Evolutionary conservation across 305 asterid genomes (phyloP).

Genomic region (Fraxinus sp.): DNA sequence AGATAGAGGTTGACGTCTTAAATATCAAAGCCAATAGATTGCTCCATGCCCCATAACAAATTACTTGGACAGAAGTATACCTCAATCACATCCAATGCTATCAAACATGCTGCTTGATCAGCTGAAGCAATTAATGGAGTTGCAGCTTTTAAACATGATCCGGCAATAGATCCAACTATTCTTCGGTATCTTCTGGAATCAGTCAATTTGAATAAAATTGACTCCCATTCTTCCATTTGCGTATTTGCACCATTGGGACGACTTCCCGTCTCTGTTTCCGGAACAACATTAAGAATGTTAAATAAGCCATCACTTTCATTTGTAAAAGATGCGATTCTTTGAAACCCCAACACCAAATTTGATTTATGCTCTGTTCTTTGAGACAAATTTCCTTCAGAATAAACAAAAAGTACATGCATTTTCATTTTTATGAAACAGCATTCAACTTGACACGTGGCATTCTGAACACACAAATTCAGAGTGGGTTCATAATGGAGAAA

Average conservation of each 20-base stretch:
- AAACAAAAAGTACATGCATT: background rate
- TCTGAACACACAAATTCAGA: background rate
- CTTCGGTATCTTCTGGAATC: constrained; percentile 71
- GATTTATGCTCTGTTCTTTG: background rate
- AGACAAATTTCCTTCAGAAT: background rate
- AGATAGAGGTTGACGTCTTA: background rate
- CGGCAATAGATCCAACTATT: constrained; percentile 75
- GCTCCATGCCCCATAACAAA: background rate
- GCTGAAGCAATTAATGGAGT: constrained; percentile 81
- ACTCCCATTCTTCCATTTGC: constrained; percentile 68
- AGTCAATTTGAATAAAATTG: constrained; percentile 59
- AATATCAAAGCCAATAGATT: background rate
- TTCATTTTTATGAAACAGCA: background rate
- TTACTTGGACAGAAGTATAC: constrained; percentile 36
- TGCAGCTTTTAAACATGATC: constrained; percentile 67
- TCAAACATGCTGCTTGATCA: constrained; percentile 65
- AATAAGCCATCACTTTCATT: background rate
- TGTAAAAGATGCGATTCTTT: background rate
- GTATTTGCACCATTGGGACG: constrained; percentile 29
- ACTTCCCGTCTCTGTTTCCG: constrained; percentile 30
- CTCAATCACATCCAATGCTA: constrained; percentile 72
- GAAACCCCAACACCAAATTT: constrained; percentile 4
- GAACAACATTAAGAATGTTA: constrained; percentile 8
- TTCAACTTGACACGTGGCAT: background rate
- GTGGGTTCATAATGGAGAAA: background rate